Base-by-base conservation (phyloP, 192 early-diverging fungal species). In the Coemansia sp. region DNA sequence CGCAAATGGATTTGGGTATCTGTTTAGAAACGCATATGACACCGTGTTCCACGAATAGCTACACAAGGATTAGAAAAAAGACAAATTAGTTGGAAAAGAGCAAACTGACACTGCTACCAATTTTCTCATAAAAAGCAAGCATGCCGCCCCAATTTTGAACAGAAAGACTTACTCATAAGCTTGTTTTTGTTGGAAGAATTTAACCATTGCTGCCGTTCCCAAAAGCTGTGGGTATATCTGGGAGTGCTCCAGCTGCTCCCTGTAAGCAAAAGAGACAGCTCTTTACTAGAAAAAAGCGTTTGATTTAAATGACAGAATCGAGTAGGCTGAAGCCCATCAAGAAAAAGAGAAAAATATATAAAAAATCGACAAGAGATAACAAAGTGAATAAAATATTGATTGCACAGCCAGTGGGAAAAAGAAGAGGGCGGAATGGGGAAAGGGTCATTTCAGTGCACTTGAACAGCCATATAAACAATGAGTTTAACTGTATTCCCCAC, bases 1-100 rank as follows among this genome's bases (percentile, higher is more conserved):
- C 5, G 98, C 93, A 79, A 94, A 97, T 25, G 98, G 98, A 76
- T 99, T 99, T 53, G 98, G 98, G 84, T 99, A 99, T 50, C 97
- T 91, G 70, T 92, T 79, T 87, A 90, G 95, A 64, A 98, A 92
- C 19, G 95, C 95, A 62, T 86, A 87, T 10, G 95, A 93, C 58
- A 98, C 93, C 61, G 86, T 90, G 42, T 86, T 84, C 93, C 93
- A 95, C 45, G 89, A 86, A 67, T 90, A 82, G 19, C 81, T 83
- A 83, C 69, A 68, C 63, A 62, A 45, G 12, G 10, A 20, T 12
- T 7, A 3, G 2, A 25, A 25, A 25, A 20, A 44, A n/a, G 44
- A 10, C n/a, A 20, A 54, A 54, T 54, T 54, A 54, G 51, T 7
- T 25, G 22, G 20, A 25, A 54, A 54, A 12, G 0, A 45, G 9